Percentiles rank a stretch among this genome's conserved stretches.
Conservation (phyloP, 176 grass and related monocot genomes). For the Oropetium thomaeum region DNA sequence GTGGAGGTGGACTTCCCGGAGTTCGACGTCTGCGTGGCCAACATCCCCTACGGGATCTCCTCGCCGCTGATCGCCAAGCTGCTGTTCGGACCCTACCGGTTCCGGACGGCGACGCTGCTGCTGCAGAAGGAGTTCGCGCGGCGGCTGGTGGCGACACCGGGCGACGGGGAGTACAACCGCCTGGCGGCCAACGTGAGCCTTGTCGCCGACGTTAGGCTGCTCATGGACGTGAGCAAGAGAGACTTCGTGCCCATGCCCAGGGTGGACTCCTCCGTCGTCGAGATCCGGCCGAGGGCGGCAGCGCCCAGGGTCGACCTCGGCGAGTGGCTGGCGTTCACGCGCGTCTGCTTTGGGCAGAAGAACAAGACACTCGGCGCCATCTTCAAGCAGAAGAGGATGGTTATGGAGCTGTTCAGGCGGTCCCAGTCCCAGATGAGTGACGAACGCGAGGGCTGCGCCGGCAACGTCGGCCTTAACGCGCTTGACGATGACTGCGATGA, state of each 20-base stretch:
- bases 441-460: background rate
- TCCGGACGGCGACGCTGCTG: slow-evolving; percentile 65
- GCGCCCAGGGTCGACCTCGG: slow-evolving; percentile 31
- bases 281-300: slow-evolving; percentile 39
- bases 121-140: slow-evolving; percentile 89
- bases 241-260: slow-evolving; percentile 75
- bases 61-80: slow-evolving; percentile 88
- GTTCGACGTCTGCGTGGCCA: slow-evolving; percentile 78
- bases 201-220: slow-evolving; percentile 46
- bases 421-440: slow-evolving; percentile 19
- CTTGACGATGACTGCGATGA: background rate
- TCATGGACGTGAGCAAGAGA: slow-evolving; percentile 79
- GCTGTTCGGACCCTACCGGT: slow-evolving; percentile 54
- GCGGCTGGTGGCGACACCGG: slow-evolving; percentile 52
- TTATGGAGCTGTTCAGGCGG: slow-evolving; percentile 43
- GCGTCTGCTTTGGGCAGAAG: slow-evolving; percentile 75
- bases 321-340: slow-evolving; percentile 85
- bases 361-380: slow-evolving; percentile 90
- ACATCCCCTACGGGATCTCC: slow-evolving; percentile 81
- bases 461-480: background rate
- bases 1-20: slow-evolving; percentile 61
- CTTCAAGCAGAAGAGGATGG: slow-evolving; percentile 90
- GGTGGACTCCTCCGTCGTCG: slow-evolving; percentile 85
- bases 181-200: slow-evolving; percentile 67
- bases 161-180: slow-evolving; percentile 84